These are phyloP conservation scores for Fusarium dlaminii DNA, from an alignment of 2,329 filamentous ascomycete genomes.

Conservation along the genomic window DNA sequence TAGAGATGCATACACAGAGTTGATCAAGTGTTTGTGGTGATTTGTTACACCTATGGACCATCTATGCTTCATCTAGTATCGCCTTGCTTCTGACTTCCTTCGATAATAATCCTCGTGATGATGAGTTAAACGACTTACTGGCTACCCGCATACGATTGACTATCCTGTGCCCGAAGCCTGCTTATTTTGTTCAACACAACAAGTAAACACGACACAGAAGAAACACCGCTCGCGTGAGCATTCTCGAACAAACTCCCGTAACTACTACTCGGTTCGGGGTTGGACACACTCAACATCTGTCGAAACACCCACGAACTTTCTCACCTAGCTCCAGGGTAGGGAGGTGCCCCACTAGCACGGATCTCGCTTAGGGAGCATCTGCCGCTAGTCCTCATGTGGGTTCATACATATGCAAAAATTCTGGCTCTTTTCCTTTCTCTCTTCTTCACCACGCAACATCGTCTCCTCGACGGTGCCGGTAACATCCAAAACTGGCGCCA, in stretches of 20 bases:
- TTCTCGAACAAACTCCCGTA: background rate
- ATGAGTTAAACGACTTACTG: background rate
- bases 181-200: background rate
- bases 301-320: background rate
- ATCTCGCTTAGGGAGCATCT: conserved; percentile 7
- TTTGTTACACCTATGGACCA: background rate
- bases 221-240: conserved; percentile 19
- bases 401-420: conserved; percentile 23
- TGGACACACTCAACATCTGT: background rate
- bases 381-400: conserved; percentile 14
- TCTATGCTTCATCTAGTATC: background rate
- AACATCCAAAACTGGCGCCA: conserved; percentile 39
- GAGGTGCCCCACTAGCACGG: background rate
- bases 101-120: conserved; percentile 10
- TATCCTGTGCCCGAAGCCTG: background rate
- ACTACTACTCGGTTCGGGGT: background rate
- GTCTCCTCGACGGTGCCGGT: conserved; percentile 38
- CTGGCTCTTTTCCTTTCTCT: background rate
- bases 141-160: background rate
- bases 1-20: background rate
- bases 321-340: background rate
- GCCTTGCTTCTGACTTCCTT: background rate
- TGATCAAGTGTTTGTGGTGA: background rate
- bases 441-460: conserved; percentile 47
- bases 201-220: background rate